phyloP scores from a whole-genome alignment of 257 asterid genomes.

The Solanum habrochaites region DNA sequence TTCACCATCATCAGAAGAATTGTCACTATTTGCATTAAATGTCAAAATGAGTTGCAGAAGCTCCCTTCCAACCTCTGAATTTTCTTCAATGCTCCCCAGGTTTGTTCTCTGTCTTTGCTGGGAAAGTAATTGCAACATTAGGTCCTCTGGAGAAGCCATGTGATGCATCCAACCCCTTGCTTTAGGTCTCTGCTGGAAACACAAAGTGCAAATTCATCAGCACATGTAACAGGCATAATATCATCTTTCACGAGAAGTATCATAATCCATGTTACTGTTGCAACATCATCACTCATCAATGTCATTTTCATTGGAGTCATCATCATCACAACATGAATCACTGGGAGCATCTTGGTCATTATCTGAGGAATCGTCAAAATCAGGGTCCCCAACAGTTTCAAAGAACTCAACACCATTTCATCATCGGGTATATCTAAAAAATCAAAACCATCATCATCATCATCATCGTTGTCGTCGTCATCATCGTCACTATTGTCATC shows the following conservation, averaged over 20 bases:
- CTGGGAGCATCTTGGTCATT: conserved; percentile 11
- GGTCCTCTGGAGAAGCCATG: conserved; percentile 36
- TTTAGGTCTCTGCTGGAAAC: conserved; percentile 46
- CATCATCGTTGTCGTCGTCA: not conserved
- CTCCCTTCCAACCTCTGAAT: conserved; percentile 22
- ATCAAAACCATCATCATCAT: not conserved
- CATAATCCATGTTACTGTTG: not conserved
- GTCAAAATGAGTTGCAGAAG: conserved; percentile 35
- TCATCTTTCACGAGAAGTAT: conserved; percentile 3
- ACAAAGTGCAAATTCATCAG: conserved; percentile 37
- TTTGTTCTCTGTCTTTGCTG: conserved; percentile 25
- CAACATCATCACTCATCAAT: conserved; percentile 7
- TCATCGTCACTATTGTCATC: not conserved
- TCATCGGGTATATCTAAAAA: not conserved
- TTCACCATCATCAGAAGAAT: conserved; percentile 26
- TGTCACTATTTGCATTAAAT: conserved; percentile 29
- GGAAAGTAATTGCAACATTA: conserved; percentile 45
- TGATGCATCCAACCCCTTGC: conserved; percentile 33
- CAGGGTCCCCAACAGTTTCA: conserved; percentile 8
- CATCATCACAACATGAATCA: conserved; percentile 5
- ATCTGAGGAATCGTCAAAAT: not conserved
- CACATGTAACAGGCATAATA: conserved; percentile 2
- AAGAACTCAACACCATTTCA: not conserved
- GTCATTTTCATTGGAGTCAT: conserved; percentile 4
- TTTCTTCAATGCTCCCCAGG: conserved; percentile 19